Evolutionary conservation across 148 eudicot species (phyloP).

Genomic region (Chenopodium suecicum): DNA sequence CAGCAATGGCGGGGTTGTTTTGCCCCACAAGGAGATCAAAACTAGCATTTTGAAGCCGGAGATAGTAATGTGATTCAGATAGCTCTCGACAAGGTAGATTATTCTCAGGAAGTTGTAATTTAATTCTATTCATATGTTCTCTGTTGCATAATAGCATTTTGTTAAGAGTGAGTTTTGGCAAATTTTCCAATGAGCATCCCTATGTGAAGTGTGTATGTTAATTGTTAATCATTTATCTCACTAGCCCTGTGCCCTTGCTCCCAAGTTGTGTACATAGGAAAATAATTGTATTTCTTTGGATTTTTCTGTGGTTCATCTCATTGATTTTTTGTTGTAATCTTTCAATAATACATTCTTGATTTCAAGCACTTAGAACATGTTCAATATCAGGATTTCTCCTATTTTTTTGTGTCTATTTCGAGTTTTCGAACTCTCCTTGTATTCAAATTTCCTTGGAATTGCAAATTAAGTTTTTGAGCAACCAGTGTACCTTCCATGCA

Average conservation of each 20-base stretch:
- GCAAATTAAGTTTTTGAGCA: too few relatives aligned
- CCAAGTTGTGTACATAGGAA: conserved; percentile 15
- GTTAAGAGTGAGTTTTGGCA: conserved; percentile 13
- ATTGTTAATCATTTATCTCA: background rate
- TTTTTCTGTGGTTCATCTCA: conserved; percentile 9
- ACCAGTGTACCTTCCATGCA: too few relatives aligned
- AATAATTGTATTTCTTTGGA: background rate
- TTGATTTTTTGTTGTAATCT: conserved; percentile 7
- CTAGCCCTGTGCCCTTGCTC: background rate
- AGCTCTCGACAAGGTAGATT: conserved; percentile 4
- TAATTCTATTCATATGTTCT: background rate
- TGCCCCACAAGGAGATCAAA: conserved; percentile 92
- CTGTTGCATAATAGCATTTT: background rate
- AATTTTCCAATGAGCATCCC: background rate
- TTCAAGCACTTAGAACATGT: background rate
- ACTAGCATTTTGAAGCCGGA: conserved; percentile 87
- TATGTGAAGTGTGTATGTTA: conserved; percentile 14
- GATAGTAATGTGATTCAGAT: conserved; percentile 71
- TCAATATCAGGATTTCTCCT: background rate
- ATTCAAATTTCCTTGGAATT: too few relatives aligned
- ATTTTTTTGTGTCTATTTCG: background rate
- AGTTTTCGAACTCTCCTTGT: background rate
- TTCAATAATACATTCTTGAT: conserved; percentile 9
- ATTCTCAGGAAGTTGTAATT: conserved; percentile 25
- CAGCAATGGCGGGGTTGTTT: conserved; percentile 84